These are phyloP conservation scores for Cenchrus purpureus DNA, from an alignment of 176 grass and related monocot genomes.

Conservation along the genomic window DNA sequence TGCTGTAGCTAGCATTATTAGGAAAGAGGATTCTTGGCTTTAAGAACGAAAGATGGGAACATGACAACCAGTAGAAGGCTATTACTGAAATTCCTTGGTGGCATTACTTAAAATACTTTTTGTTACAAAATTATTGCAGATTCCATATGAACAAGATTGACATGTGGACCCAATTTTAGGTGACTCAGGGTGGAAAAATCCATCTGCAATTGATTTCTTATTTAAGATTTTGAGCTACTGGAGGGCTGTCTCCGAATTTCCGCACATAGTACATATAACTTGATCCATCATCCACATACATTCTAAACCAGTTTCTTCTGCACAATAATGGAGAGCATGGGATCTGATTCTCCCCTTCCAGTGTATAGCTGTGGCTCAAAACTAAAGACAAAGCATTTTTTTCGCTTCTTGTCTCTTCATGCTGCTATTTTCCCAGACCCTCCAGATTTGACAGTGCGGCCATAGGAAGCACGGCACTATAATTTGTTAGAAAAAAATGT, in stretches of 20 bases:
- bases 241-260: background rate
- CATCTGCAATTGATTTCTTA: constrained; percentile 1
- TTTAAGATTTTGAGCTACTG: background rate
- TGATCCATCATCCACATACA: constrained; percentile 23
- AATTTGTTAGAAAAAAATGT: background rate
- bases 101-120: background rate
- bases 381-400: constrained; percentile 58
- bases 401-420: constrained; percentile 29
- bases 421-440: background rate
- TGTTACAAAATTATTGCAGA: background rate
- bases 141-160: background rate
- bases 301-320: constrained; percentile 9
- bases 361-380: constrained; percentile 44
- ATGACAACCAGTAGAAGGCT: constrained; percentile 22
- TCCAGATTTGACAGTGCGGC: constrained; percentile 11
- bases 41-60: background rate
- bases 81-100: background rate
- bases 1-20: constrained; percentile 27
- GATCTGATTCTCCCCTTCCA: constrained; percentile 41
- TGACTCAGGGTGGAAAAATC: background rate
- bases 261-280: background rate
- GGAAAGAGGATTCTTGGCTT: constrained; percentile 4
- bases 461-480: background rate
- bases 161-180: background rate
- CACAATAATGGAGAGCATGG: constrained; percentile 43